Evolutionary conservation across 1,284 basidiomycete species (phyloP).

Genomic region (Cryptococcus neoformans): DNA sequence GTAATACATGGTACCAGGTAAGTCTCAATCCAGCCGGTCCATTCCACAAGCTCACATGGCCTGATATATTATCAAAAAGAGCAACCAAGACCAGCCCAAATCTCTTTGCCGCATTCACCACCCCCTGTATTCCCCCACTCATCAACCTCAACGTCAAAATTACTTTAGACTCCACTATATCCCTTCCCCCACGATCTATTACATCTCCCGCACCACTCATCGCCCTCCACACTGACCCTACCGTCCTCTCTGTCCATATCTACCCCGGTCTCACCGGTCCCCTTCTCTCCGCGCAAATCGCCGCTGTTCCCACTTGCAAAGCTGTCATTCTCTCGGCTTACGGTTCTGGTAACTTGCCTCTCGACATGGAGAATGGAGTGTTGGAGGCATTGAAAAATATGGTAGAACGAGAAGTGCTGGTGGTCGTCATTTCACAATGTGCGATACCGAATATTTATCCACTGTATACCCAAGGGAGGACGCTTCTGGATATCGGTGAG

Average conservation of each 20-base stretch:
- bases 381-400: constrained; percentile 32
- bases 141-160: constrained; percentile 47
- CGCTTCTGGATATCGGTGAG: constrained; percentile 34
- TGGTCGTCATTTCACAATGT: constrained; percentile 47
- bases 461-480: constrained; percentile 43
- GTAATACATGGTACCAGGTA: constrained; percentile 31
- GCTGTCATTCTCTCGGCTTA: constrained; percentile 45
- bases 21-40: constrained; percentile 4
- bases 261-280: constrained; percentile 42
- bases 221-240: constrained; percentile 25
- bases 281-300: constrained; percentile 41
- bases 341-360: constrained; percentile 42
- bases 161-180: not conserved
- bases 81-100: constrained; percentile 42
- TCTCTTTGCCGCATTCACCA: constrained; percentile 38
- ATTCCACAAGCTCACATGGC: not conserved
- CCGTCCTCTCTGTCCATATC: constrained; percentile 29
- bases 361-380: constrained; percentile 36
- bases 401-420: constrained; percentile 40
- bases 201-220: constrained; percentile 26
- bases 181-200: constrained; percentile 10
- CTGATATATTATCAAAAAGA: constrained; percentile 13
- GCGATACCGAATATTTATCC: constrained; percentile 45
- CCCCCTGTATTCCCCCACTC: constrained; percentile 37
- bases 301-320: constrained; percentile 37